Evolutionary conservation across 2,329 filamentous ascomycete species (phyloP).

Genomic region (Aureobasidium sp.): DNA sequence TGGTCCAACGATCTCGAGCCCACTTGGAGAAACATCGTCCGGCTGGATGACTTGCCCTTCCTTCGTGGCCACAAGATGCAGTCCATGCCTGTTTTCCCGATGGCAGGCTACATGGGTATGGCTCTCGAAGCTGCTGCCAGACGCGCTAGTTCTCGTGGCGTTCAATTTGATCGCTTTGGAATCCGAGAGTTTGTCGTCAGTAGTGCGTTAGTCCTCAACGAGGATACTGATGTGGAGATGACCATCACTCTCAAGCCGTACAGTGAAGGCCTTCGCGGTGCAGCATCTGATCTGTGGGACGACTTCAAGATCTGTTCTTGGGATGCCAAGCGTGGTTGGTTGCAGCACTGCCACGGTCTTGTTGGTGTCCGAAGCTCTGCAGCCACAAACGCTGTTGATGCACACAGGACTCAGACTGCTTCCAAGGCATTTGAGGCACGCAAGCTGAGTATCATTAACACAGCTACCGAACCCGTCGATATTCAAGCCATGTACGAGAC

Average conservation of each 20-base stretch:
- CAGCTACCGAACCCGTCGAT: not conserved
- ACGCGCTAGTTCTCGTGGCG: not conserved
- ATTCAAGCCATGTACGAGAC: not conserved
- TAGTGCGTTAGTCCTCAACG: not conserved
- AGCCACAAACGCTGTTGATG: not conserved
- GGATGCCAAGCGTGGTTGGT: constrained; percentile 2
- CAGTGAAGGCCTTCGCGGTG: not conserved
- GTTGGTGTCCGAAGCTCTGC: not conserved
- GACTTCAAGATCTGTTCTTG: constrained; percentile 8
- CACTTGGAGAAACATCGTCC: constrained; percentile 23
- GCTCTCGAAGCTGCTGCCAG: constrained; percentile 17
- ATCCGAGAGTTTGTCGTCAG: constrained; percentile 6
- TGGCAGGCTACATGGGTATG: constrained; percentile 17
- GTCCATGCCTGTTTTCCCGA: constrained; percentile 25
- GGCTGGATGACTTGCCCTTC: constrained; percentile 24
- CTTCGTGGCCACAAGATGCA: constrained; percentile 25
- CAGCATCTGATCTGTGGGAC: constrained; percentile 3
- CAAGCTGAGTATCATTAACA: not conserved
- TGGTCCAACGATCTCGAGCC: constrained; percentile 10
- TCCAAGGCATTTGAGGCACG: not conserved
- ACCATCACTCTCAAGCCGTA: constrained; percentile 3
- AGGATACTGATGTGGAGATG: constrained; percentile 4
- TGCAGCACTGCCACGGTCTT: constrained; percentile 6
- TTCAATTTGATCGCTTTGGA: not conserved
- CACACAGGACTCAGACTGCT: not conserved